Percentiles rank a stretch among this genome's conserved stretches.
Conservation (phyloP, 2,329 filamentous ascomycete species). For the Penicillium fuscoglaucum region DNA sequence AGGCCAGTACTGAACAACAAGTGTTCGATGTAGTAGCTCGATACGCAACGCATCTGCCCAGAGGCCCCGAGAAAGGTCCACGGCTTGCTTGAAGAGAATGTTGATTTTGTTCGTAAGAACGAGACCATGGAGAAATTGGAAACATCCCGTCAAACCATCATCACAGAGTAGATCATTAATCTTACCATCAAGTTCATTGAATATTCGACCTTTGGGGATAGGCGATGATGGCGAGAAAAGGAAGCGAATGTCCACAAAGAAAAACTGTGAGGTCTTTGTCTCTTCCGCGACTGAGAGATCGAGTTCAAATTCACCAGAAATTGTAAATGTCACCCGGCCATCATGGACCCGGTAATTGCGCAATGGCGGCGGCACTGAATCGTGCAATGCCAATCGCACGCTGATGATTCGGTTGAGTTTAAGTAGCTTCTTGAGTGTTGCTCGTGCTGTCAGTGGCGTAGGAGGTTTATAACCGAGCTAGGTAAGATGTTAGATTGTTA, state of each 20-base stretch:
- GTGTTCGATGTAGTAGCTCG: conserved; percentile 74
- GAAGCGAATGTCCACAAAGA: conserved; percentile 90
- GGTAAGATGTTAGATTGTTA: conserved; percentile 22
- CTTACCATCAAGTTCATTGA: conserved; percentile 65
- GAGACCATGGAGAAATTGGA: conserved; percentile 82
- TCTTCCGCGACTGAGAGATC: conserved; percentile 90
- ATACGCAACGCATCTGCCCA: conserved; percentile 80
- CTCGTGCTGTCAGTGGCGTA: conserved; percentile 67
- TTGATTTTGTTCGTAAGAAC: conserved; percentile 87
- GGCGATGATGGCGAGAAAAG: conserved; percentile 70
- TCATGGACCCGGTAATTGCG: conserved; percentile 74
- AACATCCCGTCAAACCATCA: conserved; percentile 76
- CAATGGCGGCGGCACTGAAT: conserved; percentile 77
- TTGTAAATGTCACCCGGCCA: conserved; percentile 85
- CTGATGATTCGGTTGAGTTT: conserved; percentile 82
- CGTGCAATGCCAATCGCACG: conserved; percentile 79
- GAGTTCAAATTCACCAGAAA: conserved; percentile 84
- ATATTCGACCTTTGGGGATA: conserved; percentile 62
- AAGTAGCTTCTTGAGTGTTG: conserved; percentile 72
- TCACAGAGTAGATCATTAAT: conserved; percentile 70
- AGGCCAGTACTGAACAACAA: conserved; percentile 91
- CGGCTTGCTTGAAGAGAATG: conserved; percentile 75
- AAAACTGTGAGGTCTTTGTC: conserved; percentile 79
- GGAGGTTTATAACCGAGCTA: conserved; percentile 76
- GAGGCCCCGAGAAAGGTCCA: conserved; percentile 64